A percentile compares a stretch with the other conserved stretches of the same genome.
Evolutionary conservation across 192 early-diverging fungal species (phyloP).

Genomic region (Backusella morwellensis): DNA sequence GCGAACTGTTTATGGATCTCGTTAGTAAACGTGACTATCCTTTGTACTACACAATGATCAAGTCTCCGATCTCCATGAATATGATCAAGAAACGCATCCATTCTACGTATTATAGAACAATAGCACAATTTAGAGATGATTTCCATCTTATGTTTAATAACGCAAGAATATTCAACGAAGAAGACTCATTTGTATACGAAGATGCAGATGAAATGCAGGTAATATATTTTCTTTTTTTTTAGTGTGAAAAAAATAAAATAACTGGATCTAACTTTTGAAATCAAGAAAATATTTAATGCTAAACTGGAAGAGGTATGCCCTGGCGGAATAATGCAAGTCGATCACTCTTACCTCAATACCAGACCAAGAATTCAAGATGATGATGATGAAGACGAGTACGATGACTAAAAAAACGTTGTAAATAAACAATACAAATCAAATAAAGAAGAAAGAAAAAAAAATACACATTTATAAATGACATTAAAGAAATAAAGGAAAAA

Average conservation of each 20-base stretch:
- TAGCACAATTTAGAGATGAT: conserved; percentile 73
- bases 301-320: conserved; percentile 13
- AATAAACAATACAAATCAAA: neutral
- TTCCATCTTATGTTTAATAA: conserved; percentile 89
- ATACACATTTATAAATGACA: neutral
- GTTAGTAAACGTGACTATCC: conserved; percentile 75
- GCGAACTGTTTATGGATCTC: conserved; percentile 77
- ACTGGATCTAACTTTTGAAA: neutral
- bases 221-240: conserved; percentile 15
- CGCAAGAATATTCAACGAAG: conserved; percentile 89
- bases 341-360: neutral
- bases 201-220: conserved; percentile 73
- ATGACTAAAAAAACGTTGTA: neutral
- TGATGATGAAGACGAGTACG: neutral
- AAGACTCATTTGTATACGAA: conserved; percentile 87
- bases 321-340: neutral
- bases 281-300: conserved; percentile 18
- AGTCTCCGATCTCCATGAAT: conserved; percentile 86
- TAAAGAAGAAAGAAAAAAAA: neutral
- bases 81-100: conserved; percentile 79
- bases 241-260: neutral
- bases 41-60: conserved; percentile 89
- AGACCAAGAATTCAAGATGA: neutral
- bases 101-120: conserved; percentile 61
- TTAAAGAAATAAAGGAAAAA: neutral